phyloP scores from a whole-genome alignment of 805 yeast genomes.

The Danielia oregonensis region DNA sequence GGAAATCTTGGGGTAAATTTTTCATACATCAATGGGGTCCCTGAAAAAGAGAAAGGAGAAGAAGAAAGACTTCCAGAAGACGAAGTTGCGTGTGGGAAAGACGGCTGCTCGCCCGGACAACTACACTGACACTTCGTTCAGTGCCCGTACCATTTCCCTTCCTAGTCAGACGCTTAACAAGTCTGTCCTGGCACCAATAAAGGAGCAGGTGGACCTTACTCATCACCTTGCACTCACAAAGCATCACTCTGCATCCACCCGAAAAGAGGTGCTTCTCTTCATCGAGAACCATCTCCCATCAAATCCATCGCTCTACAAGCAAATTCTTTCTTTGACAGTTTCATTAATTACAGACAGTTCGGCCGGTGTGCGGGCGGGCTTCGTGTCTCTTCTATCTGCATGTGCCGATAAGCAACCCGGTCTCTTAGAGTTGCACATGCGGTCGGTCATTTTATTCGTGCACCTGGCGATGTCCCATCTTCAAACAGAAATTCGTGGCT shows the following conservation, averaged over 20 bases:
- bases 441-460: constrained; percentile 63
- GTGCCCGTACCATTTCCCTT: constrained; percentile 54
- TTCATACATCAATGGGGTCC: constrained; percentile 31
- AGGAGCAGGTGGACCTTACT: constrained; percentile 43
- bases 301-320: constrained; percentile 52
- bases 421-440: constrained; percentile 57
- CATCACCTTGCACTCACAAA: constrained; percentile 66
- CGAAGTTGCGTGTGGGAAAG: constrained; percentile 87
- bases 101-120: constrained; percentile 65
- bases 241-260: constrained; percentile 67
- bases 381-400: constrained; percentile 44
- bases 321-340: constrained; percentile 51
- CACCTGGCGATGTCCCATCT: constrained; percentile 95
- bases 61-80: constrained; percentile 69
- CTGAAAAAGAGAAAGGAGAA: constrained; percentile 59
- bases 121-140: constrained; percentile 82
- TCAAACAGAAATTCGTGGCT: constrained; percentile 67
- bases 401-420: constrained; percentile 50
- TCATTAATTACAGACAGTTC: constrained; percentile 70
- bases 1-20: constrained; percentile 1
- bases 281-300: constrained; percentile 51
- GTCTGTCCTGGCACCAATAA: constrained; percentile 9
- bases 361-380: constrained; percentile 56
- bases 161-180: constrained; percentile 41
- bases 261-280: constrained; percentile 64